Evolutionary conservation across 2,329 filamentous ascomycete species (phyloP).

Genomic region (Magnaporthales sp.): DNA sequence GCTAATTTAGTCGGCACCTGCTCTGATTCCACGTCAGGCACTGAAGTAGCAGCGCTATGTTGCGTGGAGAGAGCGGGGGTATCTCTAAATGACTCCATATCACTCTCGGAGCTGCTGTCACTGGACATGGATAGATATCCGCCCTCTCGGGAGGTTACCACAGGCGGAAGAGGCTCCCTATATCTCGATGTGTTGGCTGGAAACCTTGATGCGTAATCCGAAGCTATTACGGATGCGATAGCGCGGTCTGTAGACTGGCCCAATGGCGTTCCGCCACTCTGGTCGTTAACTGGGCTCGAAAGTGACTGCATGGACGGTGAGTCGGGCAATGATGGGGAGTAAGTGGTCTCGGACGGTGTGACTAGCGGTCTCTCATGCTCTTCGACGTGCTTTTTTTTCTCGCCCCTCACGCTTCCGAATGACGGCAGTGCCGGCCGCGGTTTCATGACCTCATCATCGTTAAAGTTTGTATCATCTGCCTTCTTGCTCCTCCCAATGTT

Average conservation of each 20-base stretch:
- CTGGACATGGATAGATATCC: conserved; percentile 43
- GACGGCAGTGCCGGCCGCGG: conserved; percentile 66
- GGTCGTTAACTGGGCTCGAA: conserved; percentile 19
- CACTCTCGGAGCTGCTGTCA: conserved; percentile 39
- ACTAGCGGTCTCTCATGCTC: conserved; percentile 50
- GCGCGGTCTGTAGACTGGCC: conserved; percentile 51
- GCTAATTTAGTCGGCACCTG: conserved; percentile 3
- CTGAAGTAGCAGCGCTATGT: conserved; percentile 10
- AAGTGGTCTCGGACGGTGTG: conserved; percentile 35
- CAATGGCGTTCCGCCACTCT: conserved; percentile 17
- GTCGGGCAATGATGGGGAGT: conserved; percentile 16
- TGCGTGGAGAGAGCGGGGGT: conserved; percentile 12
- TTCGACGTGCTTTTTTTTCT: conserved; percentile 45
- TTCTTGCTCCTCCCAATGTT: conserved; percentile 39
- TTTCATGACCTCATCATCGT: conserved; percentile 62
- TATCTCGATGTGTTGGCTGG: conserved; percentile 47
- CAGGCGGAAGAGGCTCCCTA: conserved; percentile 59
- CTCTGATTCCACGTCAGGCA: conserved; percentile 8
- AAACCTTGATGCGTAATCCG: conserved; percentile 44
- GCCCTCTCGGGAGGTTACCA: conserved; percentile 62
- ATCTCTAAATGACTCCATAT: conserved; percentile 20
- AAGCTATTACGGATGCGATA: conserved; percentile 44
- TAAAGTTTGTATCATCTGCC: conserved; percentile 55
- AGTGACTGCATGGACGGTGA: conserved; percentile 18
- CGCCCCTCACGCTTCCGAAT: conserved; percentile 66